These are phyloP conservation scores for Cutaneotrichosporon spelunceum DNA, from an alignment of 1,284 basidiomycete species.

Conservation along the genomic window DNA sequence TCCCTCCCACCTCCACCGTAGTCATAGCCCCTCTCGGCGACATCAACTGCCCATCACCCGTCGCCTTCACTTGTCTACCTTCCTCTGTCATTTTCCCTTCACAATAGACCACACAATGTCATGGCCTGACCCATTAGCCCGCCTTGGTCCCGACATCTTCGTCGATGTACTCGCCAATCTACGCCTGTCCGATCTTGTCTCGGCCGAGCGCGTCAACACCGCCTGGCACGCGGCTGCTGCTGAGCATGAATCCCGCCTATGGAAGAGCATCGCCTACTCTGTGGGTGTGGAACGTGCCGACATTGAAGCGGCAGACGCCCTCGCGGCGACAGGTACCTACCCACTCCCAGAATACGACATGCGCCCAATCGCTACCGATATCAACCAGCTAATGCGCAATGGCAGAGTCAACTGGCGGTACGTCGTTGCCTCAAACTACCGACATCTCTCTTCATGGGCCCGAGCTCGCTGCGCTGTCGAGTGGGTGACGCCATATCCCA, in stretches of 20 bases:
- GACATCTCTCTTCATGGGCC: conserved; percentile 33
- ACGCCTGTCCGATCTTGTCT: conserved; percentile 26
- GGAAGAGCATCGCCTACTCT: conserved; percentile 21
- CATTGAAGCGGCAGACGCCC: conserved; percentile 15
- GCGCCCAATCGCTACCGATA: conserved; percentile 10
- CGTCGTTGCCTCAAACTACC: conserved; percentile 21
- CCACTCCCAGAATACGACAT: conserved; percentile 11
- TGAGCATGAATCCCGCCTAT: conserved; percentile 28
- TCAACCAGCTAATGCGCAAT: not conserved
- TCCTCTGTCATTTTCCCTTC: no score
- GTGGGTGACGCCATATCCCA: conserved; percentile 32
- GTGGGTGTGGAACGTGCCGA: conserved; percentile 26
- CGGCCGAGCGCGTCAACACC: conserved; percentile 24
- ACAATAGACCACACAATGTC: not conserved
- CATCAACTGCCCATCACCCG: no score
- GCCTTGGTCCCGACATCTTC: conserved; percentile 39
- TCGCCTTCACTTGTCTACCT: no score
- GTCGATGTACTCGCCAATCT: conserved; percentile 37
- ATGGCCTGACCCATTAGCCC: conserved; percentile 31
- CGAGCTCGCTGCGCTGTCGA: conserved; percentile 28
- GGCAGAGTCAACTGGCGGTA: conserved; percentile 23
- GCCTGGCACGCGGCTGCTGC: conserved; percentile 28
- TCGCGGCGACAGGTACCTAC: conserved; percentile 15
- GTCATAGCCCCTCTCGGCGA: no score
- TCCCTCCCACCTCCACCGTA: not conserved